Conservation (phyloP, 2,329 filamentous ascomycete genomes). For the Emergomyces orientalis region DNA sequence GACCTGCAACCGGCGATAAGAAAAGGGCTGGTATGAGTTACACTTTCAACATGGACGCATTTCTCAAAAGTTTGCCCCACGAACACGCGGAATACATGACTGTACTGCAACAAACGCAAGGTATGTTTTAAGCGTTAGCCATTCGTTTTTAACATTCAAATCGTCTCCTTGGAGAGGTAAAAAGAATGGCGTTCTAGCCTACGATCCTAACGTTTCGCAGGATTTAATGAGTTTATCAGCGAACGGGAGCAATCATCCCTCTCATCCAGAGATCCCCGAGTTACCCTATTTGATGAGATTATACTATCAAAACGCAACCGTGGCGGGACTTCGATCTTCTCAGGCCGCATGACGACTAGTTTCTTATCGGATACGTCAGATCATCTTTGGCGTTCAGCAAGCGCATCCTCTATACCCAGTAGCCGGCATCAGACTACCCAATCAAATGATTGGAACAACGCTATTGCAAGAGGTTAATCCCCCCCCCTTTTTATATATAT, state of each 20-base stretch:
- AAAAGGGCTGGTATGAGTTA: conserved; percentile 55
- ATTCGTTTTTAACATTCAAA: background rate
- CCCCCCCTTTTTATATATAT: background rate
- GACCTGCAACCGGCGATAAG: conserved; percentile 50
- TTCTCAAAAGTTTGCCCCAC: conserved; percentile 53
- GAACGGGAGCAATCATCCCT: conserved; percentile 49
- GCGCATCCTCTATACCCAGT: conserved; percentile 47
- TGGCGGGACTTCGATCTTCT: conserved; percentile 50
- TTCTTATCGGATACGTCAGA: conserved; percentile 55
- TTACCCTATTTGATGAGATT: conserved; percentile 56
- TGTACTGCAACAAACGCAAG: conserved; percentile 56
- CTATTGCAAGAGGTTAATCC: conserved; percentile 42
- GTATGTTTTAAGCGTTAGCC: conserved; percentile 24
- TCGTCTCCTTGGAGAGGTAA: background rate
- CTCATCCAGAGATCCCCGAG: conserved; percentile 44
- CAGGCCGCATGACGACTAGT: conserved; percentile 40
- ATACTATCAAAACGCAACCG: conserved; percentile 56
- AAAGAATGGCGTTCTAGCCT: background rate
- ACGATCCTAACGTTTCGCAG: conserved; percentile 24
- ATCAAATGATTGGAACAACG: conserved; percentile 43
- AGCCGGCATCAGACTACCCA: conserved; percentile 38
- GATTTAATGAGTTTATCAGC: conserved; percentile 56
- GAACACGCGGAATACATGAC: conserved; percentile 57
- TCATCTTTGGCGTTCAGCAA: conserved; percentile 55
- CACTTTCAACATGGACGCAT: conserved; percentile 58